These are phyloP conservation scores for Monilinia aucupariae DNA, from an alignment of 2,329 filamentous ascomycete species.

Conservation along the genomic window DNA sequence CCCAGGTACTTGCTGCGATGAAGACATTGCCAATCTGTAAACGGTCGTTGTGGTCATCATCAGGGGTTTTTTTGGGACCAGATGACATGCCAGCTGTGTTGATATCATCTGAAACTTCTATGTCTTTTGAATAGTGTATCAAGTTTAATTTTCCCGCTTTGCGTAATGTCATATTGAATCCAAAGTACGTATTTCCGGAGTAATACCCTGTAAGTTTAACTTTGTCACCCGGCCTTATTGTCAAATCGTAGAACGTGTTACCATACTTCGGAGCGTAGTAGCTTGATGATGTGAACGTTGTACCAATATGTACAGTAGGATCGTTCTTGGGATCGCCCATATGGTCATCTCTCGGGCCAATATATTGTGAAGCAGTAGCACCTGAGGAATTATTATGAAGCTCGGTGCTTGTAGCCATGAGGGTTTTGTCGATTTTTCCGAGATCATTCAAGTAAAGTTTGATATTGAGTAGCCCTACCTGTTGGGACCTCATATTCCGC, in stretches of 20 bases:
- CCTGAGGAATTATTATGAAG: not conserved
- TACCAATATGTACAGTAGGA: not conserved
- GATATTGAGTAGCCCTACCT: not conserved
- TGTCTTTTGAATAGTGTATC: not conserved
- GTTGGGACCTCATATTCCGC: not conserved
- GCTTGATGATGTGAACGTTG: not conserved
- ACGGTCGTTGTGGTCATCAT: not conserved
- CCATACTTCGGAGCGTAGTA: not conserved
- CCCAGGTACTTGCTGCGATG: not conserved
- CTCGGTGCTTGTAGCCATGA: not conserved
- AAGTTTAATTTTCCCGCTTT: not conserved
- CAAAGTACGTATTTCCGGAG: not conserved
- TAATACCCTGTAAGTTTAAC: not conserved
- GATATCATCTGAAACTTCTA: not conserved
- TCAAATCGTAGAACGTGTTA: not conserved
- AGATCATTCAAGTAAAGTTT: not conserved
- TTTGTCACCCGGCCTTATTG: not conserved
- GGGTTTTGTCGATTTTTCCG: not conserved
- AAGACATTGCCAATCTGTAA: not conserved
- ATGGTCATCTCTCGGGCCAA: not conserved
- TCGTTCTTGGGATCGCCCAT: not conserved
- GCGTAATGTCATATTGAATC: not conserved
- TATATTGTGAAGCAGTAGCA: not conserved
- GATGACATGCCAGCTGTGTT: not conserved
- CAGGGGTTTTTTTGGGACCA: not conserved